Percentiles rank a stretch among this genome's conserved stretches.
These are phyloP conservation scores for Daphne laureola DNA, from an alignment of 441 rosid species.

Conservation along the genomic window DNA sequence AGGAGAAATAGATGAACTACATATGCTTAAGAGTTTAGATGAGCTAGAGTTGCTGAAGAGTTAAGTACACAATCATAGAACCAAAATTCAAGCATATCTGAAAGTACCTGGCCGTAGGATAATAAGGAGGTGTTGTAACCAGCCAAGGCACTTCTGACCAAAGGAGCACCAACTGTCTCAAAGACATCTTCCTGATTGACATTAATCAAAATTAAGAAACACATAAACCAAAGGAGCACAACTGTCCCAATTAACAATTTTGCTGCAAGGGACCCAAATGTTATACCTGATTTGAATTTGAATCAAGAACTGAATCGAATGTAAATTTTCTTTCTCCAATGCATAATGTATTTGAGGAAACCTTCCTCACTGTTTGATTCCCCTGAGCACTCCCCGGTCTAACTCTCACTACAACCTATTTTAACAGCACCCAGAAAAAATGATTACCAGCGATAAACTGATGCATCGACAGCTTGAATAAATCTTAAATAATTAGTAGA, in stretches of 20 bases:
- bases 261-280: background rate
- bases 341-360: constrained; percentile 50
- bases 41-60: no score
- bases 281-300: constrained; percentile 66
- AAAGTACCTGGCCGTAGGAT: constrained; percentile 82
- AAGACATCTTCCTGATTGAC: constrained; percentile 62
- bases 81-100: background rate
- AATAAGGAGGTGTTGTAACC: constrained; percentile 81
- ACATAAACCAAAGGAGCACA: background rate
- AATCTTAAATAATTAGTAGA: background rate
- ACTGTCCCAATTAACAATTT: background rate
- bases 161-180: constrained; percentile 63
- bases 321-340: constrained; percentile 57
- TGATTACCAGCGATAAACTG: constrained; percentile 8
- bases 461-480: constrained; percentile 1
- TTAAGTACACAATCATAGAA: background rate
- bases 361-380: constrained; percentile 40
- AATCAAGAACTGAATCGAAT: constrained; percentile 76
- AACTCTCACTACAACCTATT: constrained; percentile 78
- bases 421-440: background rate
- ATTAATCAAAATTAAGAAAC: constrained; percentile 19
- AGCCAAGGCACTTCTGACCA: constrained; percentile 63
- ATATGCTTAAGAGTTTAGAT: no score
- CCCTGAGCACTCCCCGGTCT: constrained; percentile 41
- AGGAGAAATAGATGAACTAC: no score